phyloP scores from a whole-genome alignment of 345 rosid species.

The Atalantia buxifolia region DNA sequence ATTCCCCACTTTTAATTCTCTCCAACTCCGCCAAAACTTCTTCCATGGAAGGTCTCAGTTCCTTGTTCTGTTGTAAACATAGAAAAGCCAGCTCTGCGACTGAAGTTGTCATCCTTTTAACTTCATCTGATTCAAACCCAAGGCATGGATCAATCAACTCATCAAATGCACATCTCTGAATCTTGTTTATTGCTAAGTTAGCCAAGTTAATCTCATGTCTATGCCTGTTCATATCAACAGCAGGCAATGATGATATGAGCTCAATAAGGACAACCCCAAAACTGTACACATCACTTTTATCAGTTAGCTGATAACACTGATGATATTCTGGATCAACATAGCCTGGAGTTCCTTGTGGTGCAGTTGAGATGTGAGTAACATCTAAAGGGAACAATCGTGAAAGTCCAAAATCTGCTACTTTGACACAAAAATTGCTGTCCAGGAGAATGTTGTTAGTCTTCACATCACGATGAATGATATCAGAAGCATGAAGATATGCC shows the following conservation, averaged over 20 bases:
- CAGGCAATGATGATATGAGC: conserved; percentile 63
- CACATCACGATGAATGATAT: conserved; percentile 61
- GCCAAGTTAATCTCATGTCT: conserved; percentile 58
- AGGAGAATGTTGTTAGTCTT: conserved; percentile 71
- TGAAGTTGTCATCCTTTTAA: conserved; percentile 38
- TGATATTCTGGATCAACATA: conserved; percentile 70
- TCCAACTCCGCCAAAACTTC: conserved; percentile 42
- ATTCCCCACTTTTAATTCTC: conserved; percentile 29
- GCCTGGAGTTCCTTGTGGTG: conserved; percentile 77
- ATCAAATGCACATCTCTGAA: conserved; percentile 31
- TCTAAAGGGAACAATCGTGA: conserved; percentile 49
- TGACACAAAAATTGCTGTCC: conserved; percentile 47
- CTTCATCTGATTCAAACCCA: conserved; percentile 40
- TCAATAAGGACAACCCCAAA: conserved; percentile 71
- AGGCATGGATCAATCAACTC: conserved; percentile 55
- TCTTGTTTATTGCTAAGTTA: conserved; percentile 52
- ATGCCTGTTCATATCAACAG: conserved; percentile 55
- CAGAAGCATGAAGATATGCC: conserved; percentile 62
- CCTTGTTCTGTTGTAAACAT: conserved; percentile 58
- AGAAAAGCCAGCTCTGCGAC: conserved; percentile 59
- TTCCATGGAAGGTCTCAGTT: conserved; percentile 57
- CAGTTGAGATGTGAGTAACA: conserved; percentile 64
- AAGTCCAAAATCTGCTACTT: conserved; percentile 70
- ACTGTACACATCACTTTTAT: conserved; percentile 71
- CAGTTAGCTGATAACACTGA: conserved; percentile 56